Evolutionary conservation across 305 asterid species (phyloP), one percentile per base, ranked within the genome.

Genomic region (Fraxinus xanthoxyloides): DNA sequence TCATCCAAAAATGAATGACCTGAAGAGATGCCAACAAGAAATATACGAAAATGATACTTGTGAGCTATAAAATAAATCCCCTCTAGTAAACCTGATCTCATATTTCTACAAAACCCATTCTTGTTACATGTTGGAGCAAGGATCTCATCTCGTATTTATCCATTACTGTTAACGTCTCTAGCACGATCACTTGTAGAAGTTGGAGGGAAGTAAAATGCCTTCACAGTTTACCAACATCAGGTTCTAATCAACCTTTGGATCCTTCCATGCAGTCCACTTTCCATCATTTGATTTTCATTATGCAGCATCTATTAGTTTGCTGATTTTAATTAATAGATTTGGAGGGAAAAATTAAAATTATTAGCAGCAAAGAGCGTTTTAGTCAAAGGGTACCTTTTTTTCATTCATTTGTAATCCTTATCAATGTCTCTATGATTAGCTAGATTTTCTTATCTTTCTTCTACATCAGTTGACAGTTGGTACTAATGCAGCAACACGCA

Each of bases 61-160:
- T 21, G 32, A 79, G 46, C 28, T 75, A 80, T 32, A 48, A 40
- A 80, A 61, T 10, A 63, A 77, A 21, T 81, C 79, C 23, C 77
- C 61, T 19, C 65, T 6, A 19, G 26, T 24, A 61, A 23, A 23
- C 31, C 4, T 61, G 72, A 61, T 61, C 31, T 21, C 72, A 61
- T 23, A 61, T 61, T 61, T 61, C 72, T 24, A 61, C 72, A 61
- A 61, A 23, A 8, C 17, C 72, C 31, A 23, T 61, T 61, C 30
- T 23, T 61, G 13, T 61, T 61, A 61, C 72, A 2, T 61, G 28
- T 24, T 61, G 72, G 31, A 61, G 32, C 17, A 23, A 61, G 13
- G 72, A 61, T 61, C 72, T 21, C 30, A 59, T 59, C 28, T 19
- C 5, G 13, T 23, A 61, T 7, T 61, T 61, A 61, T 61, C 70